A percentile compares a stretch with the other conserved stretches of the same genome.
These are phyloP conservation scores for Pseudocercospora pini-densiflorae DNA, from an alignment of 2,329 filamentous ascomycete species.

Conservation along the genomic window DNA sequence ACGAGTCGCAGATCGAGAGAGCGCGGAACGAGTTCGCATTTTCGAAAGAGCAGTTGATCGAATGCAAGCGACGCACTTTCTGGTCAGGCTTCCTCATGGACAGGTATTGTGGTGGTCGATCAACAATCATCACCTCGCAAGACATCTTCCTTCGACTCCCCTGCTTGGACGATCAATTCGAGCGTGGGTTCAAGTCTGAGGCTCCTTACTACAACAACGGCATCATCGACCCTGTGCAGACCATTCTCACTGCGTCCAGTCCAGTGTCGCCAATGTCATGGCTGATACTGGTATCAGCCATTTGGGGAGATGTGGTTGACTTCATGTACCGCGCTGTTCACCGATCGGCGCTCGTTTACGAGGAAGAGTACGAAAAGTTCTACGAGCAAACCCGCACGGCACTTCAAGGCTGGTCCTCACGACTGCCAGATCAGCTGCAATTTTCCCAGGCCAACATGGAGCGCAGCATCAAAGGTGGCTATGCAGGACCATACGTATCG, in stretches of 20 bases:
- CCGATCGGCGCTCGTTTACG: constrained; percentile 49
- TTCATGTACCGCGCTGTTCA: constrained; percentile 61
- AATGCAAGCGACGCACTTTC: constrained; percentile 72
- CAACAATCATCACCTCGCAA: constrained; percentile 63
- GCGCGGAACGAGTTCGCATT: constrained; percentile 33
- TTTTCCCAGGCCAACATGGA: constrained; percentile 64
- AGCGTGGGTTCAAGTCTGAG: constrained; percentile 61
- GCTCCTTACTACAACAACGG: constrained; percentile 66
- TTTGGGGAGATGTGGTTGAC: constrained; percentile 69
- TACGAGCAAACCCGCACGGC: constrained; percentile 57
- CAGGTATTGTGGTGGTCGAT: constrained; percentile 59
- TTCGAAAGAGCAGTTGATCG: constrained; percentile 54
- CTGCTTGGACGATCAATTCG: constrained; percentile 64
- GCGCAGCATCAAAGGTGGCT: constrained; percentile 57
- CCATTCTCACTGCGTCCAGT: constrained; percentile 44
- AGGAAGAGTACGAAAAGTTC: constrained; percentile 54
- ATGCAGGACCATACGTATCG: constrained; percentile 63
- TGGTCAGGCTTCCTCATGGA: constrained; percentile 75
- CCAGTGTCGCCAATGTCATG: constrained; percentile 61
- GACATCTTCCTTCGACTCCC: constrained; percentile 72
- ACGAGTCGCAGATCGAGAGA: constrained; percentile 18
- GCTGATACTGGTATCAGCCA: constrained; percentile 64
- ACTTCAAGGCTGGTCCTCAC: constrained; percentile 62
- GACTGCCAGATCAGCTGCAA: constrained; percentile 60
- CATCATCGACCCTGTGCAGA: constrained; percentile 45